phyloP scores from a whole-genome alignment of 163 green algal genomes.

The Chlamydomonas reinhardtii region DNA sequence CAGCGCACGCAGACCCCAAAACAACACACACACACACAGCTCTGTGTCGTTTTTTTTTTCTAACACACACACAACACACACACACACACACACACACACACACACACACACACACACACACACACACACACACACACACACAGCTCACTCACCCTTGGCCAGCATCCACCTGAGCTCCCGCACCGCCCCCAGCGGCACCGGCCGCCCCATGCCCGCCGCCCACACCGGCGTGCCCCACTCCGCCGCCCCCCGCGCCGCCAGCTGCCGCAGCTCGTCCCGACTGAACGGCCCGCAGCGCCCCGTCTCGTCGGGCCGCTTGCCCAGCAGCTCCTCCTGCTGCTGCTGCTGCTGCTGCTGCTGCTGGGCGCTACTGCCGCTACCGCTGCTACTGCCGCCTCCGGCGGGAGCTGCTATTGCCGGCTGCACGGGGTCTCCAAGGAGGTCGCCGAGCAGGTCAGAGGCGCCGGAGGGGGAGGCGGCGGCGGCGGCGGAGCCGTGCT shows the following conservation, averaged over 20 bases:
- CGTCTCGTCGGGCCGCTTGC: constrained; percentile 47
- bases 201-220: constrained; percentile 75
- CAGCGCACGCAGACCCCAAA: no score
- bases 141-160: constrained; percentile 1
- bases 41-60: no score
- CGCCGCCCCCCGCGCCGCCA: constrained; percentile 62
- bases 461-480: not conserved
- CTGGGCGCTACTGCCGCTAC: no score
- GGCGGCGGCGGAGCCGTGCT: not conserved
- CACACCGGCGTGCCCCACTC: constrained; percentile 72
- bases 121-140: no score
- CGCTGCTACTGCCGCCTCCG: no score
- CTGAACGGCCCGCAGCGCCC: constrained; percentile 74
- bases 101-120: no score
- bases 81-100: no score
- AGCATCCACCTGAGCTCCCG: constrained; percentile 81
- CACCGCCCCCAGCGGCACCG: constrained; percentile 69
- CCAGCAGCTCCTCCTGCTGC: not conserved
- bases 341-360: not conserved
- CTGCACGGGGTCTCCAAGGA: constrained; percentile 21
- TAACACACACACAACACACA: no score
- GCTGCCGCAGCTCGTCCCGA: constrained; percentile 80
- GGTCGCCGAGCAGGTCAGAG: not conserved
- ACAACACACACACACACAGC: no score
- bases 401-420: not conserved